Conservation (phyloP, 1,284 basidiomycete genomes). For the Heimioporus retisporus region DNA sequence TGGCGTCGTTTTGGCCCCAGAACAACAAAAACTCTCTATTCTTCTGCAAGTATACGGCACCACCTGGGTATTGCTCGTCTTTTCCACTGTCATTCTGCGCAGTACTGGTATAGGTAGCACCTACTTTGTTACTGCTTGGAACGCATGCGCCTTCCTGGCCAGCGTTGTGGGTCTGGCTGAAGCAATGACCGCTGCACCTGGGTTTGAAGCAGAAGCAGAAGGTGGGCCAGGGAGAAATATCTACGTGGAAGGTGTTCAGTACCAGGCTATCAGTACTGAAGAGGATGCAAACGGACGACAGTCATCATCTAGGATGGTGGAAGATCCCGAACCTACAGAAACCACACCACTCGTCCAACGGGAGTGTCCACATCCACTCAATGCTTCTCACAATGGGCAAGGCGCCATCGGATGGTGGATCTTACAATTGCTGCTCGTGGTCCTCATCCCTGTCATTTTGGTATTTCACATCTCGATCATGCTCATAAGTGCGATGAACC, state of each 20-base stretch:
- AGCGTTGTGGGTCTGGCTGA: constrained; percentile 58
- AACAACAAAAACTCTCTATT: constrained; percentile 54
- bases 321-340: constrained; percentile 53
- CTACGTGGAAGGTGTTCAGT: constrained; percentile 28
- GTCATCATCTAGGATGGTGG: constrained; percentile 34
- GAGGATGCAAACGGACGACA: constrained; percentile 24
- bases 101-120: constrained; percentile 59
- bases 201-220: constrained; percentile 27
- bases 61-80: constrained; percentile 66
- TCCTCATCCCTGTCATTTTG: constrained; percentile 68
- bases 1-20: constrained; percentile 30
- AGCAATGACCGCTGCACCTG: constrained; percentile 35
- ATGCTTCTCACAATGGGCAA: constrained; percentile 40
- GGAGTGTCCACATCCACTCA: constrained; percentile 28
- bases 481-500: constrained; percentile 60
- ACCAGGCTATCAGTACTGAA: constrained; percentile 37
- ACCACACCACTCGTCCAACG: constrained; percentile 61
- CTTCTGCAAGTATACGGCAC: constrained; percentile 62
- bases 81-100: constrained; percentile 57
- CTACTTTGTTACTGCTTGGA: constrained; percentile 69
- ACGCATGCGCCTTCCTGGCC: constrained; percentile 60
- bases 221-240: constrained; percentile 13
- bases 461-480: constrained; percentile 65
- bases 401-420: constrained; percentile 70
- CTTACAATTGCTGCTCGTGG: constrained; percentile 64